Base-by-base conservation (phyloP, 495 filamentous ascomycete genomes). In the Tetracladium setigerum region DNA sequence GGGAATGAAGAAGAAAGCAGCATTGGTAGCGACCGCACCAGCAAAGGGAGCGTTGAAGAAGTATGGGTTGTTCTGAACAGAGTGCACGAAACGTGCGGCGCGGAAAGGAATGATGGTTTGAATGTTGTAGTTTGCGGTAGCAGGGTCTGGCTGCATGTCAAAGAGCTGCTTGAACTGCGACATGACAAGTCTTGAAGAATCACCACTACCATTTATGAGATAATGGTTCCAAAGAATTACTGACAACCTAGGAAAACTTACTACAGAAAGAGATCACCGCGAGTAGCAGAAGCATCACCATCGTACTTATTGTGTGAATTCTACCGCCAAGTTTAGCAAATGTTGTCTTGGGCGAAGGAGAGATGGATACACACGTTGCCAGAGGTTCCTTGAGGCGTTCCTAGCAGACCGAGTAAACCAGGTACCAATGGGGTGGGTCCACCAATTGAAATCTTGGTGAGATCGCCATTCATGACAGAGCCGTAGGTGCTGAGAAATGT, bases 401-500 rank as follows among this genome's bases (percentile, higher is more conserved):
- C 40, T 4, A 53, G 45, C 15, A 48, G 45, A n/a, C 36, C 41
- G 16, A 44, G 30, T 9, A 22, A 8, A 14, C 33, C 40, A 15
- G 34, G 32, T 8, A 45, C 31, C 8, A 18, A 14, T 15, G 33
- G 30, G 9, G 46, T 36, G 32, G 52, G 52, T 5, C 52, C 52
- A 10, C 52, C 52, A 40, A 55, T 55, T 8, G 45, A 44, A 46
- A 40, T 45, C 5, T 18, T 31, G 10, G 35, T 36, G 13, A 49
- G 36, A 46, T 76, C 60, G 1, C 75, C 75, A 41, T 72, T 69
- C 50, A 76, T 65, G 22, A 74, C 63, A 11, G 71, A 69, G 39
- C 73, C 71, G 59, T 73, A 77, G 15, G 67, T 51, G 12, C 71
- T 65, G 5, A 77, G 67, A 38, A 79, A 63, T n/a, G 65, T 62